Base-by-base conservation (phyloP, 192 early-diverging fungal species). In the Pilobolus umbonatus region DNA sequence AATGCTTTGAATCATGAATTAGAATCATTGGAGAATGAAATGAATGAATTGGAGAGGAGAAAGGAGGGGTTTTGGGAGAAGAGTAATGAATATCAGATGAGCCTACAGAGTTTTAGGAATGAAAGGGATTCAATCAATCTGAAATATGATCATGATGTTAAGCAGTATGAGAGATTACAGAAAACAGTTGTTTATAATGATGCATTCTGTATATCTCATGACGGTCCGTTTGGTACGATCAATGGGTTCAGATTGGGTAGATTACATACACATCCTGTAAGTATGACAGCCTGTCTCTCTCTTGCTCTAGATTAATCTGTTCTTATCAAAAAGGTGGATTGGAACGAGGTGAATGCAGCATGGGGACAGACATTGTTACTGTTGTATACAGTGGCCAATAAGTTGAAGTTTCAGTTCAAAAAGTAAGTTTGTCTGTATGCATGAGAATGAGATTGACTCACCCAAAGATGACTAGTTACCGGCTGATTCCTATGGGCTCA, bases 121-220 rank as follows among this genome's bases (percentile, higher is more conserved):
- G 90, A 94, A 64, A 79, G 86, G 22, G 89, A 93, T 57, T 82
- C 87, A 36, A 64, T 95, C 28, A 87, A 89, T 63, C 69, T 88
- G 53, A 84, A 82, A 61, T 88, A 88, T 52, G 92, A 88, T 50
- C 80, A 86, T 57, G 88, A 88, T 40, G 70, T 85, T 0, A 70
- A 76, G 17, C 88, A 92, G 59, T 79, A 95, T 11, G 90, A 91
- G 25, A 79, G 82, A 56, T 76, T 98, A 5, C 87, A 91, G 68
- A 90, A 88, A 49, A 95, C 94, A 2, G 95, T 94, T 63, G 92
- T 98, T 14, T 94, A 87, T 75, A 95, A 96, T 69, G 96, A 98
- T 61, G 84, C 91, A 0, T 96, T 96, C 69, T 86, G 85, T 46
- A 95, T 98, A 34, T 71, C 84, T 34, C 85, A 93, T 39, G 84